Evolutionary conservation across 768 basidiomycete genomes (phyloP).

Genomic region (Coprinopsis marcescibilis): DNA sequence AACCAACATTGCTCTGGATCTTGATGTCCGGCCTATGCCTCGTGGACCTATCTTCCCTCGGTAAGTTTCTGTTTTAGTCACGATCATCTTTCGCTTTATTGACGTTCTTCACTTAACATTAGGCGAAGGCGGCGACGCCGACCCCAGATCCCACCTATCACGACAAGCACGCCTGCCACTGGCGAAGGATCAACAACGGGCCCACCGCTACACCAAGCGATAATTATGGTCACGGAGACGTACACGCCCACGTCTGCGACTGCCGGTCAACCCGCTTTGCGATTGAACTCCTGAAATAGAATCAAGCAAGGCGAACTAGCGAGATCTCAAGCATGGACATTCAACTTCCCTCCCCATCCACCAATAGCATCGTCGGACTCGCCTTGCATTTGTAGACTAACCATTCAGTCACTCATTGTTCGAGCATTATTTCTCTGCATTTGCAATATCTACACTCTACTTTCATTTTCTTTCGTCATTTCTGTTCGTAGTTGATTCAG

Average conservation of each 20-base stretch:
- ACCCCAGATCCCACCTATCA: slow-evolving; percentile 7
- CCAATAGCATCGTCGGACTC: no score
- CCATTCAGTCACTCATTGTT: no score
- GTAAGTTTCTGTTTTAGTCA: slow-evolving; percentile 32
- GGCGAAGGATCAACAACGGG: no score
- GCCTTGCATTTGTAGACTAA: no score
- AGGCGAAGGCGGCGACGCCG: slow-evolving; percentile 29
- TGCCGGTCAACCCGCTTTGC: slow-evolving; percentile 7
- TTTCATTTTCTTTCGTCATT: no score
- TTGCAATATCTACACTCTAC: no score
- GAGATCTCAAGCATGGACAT: no score
- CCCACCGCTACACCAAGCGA: not conserved
- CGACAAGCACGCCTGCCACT: no score
- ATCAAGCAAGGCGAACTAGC: no score
- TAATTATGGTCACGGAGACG: slow-evolving; percentile 2
- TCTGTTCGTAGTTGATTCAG: no score
- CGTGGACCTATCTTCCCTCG: slow-evolving; percentile 82
- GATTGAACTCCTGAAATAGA: not conserved
- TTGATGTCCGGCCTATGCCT: slow-evolving; percentile 91
- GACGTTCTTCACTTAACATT: slow-evolving; percentile 8
- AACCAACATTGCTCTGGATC: slow-evolving; percentile 84
- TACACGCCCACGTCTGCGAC: slow-evolving; percentile 11
- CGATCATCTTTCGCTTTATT: slow-evolving; percentile 17
- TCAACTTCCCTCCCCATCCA: no score
- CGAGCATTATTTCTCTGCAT: no score